Base-by-base conservation (phyloP, 768 basidiomycete species). In the Boletus subcaerulescens region DNA sequence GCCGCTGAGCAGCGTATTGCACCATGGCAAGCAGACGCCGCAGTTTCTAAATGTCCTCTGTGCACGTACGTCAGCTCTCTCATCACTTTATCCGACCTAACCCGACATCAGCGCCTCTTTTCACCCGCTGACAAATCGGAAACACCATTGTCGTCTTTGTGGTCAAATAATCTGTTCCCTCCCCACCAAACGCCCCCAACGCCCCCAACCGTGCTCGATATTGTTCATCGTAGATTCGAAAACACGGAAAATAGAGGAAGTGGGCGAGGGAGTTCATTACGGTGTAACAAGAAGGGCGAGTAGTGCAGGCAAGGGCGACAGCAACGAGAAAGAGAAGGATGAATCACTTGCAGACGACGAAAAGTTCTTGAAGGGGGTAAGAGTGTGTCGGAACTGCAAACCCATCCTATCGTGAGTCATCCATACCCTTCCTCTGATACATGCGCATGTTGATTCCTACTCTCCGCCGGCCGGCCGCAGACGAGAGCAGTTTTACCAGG, bases 101-200 rank as follows among this genome's bases (percentile, higher is more conserved):
- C 47, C 17, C 41, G n/a, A 20, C 36, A 26, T 43, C 53, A 84
- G 83, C 60, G 78, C 81, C 47, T 82, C 87, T 2, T 98, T 98
- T 67, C 90, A 94, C 65, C 83, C 91, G 0, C 73, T 98, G 3
- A 91, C 93, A 1, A 96, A 93, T 61, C 85, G 96, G 14, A 96
- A 96, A 73, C 96, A 98, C 62, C 96, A 98, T 66, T 98, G 96
- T 67, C 86, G 96, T 10, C 76, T 98, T 14, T 98, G 96, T 61
- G 96, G 96, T 0, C 79, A 86, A 52, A 90, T 98, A 39, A 85
- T 98, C 13, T 98, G 96, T 65, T 89, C 94, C 1, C 77, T 97
- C 5, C 92, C 93, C 0, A 76, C 86, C 12, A 93, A 90, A 53
- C 79, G 75, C 5, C 84, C 86, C 3, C 82, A 85, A 61, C 82